A percentile compares a stretch with the other conserved stretches of the same genome.
phyloP scores from a whole-genome alignment of 2,329 filamentous ascomycete genomes.

The Graphilbum fragrans region DNA sequence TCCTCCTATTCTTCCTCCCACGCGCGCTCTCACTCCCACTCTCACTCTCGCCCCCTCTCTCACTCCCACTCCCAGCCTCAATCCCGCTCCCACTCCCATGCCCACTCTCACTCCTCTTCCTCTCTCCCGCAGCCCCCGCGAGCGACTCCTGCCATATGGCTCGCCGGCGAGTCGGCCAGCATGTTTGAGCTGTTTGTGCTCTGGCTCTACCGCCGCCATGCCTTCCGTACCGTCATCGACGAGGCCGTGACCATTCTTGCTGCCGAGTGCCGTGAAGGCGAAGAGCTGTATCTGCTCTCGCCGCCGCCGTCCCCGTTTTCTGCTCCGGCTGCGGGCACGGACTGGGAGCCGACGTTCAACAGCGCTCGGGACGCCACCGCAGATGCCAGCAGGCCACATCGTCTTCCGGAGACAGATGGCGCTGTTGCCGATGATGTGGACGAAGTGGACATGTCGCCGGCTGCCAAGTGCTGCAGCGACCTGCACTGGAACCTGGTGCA shows the following conservation, averaged over 20 bases:
- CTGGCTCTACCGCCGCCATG: slow-evolving; percentile 34
- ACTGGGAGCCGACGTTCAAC: no score
- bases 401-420: no score
- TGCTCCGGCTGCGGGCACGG: neutral
- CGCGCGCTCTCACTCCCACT: slow-evolving; percentile 7
- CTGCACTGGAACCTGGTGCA: slow-evolving; percentile 45
- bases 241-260: slow-evolving; percentile 20
- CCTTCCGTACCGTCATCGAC: slow-evolving; percentile 31
- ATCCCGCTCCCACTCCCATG: no score
- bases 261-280: slow-evolving; percentile 3
- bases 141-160: slow-evolving; percentile 17
- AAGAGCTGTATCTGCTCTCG: neutral
- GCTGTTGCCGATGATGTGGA: no score
- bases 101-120: no score
- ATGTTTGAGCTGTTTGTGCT: slow-evolving; percentile 42
- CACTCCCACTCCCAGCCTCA: slow-evolving; percentile 3
- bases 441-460: neutral
- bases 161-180: slow-evolving; percentile 33
- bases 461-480: slow-evolving; percentile 16
- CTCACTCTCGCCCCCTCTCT: no score
- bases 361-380: no score
- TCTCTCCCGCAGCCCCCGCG: slow-evolving; percentile 10
- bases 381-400: no score
- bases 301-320: neutral
- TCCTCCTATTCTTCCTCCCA: neutral